Evolutionary conservation across 148 eudicot genomes (phyloP).

Genomic region (Heliamphora exappendiculata): DNA sequence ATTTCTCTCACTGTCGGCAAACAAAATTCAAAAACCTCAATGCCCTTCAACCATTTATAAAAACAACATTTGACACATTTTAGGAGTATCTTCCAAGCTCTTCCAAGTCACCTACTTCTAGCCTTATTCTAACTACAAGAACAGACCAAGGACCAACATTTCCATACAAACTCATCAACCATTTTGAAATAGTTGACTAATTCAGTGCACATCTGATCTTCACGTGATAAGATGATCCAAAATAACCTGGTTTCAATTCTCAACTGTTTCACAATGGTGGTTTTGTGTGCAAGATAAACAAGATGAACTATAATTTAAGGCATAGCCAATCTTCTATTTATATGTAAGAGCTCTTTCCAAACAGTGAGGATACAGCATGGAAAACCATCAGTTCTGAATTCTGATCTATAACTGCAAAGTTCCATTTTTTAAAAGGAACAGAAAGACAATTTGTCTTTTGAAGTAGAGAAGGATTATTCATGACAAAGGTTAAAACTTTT

Average conservation of each 20-base stretch:
- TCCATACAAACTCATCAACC: not conserved
- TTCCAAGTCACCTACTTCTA: not conserved
- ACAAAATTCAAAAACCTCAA: not conserved
- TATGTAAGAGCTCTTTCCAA: not conserved
- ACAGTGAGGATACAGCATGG: not conserved
- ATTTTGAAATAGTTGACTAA: not conserved
- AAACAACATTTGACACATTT: not conserved
- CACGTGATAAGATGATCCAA: not conserved
- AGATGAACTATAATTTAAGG: not conserved
- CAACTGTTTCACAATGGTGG: not conserved
- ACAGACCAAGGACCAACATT: not conserved
- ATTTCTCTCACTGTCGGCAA: not conserved
- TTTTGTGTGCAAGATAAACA: not conserved
- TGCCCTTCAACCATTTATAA: not conserved
- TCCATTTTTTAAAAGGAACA: no score
- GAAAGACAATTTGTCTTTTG: no score
- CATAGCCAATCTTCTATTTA: not conserved
- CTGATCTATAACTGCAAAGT: no score
- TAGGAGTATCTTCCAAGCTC: not conserved
- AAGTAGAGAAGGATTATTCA: no score
- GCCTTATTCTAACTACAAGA: not conserved
- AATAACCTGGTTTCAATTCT: not conserved
- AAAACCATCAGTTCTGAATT: not conserved
- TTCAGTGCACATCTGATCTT: not conserved
- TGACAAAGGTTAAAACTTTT: not conserved